Evolutionary conservation across 805 yeast genomes (phyloP), one percentile per base, ranked within the genome.

Genomic region (Zygoascus ofunaensis): DNA sequence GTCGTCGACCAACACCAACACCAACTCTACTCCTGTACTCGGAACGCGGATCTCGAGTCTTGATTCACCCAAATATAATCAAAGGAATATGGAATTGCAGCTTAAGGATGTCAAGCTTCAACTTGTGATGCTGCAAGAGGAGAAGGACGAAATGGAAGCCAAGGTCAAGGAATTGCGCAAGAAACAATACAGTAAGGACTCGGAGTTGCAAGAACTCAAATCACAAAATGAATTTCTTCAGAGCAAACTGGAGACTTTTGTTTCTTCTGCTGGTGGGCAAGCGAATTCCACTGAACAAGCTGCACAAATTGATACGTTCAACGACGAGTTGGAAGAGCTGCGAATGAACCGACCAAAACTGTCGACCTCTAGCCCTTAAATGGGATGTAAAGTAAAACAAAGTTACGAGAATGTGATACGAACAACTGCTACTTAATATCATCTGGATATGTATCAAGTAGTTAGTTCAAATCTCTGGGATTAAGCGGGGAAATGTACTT

Each of bases 81-180:
- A 48, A 18, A 59, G 83, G 38, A 87, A 82, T 51, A 83, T 74
- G 56, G 82, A 79, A 49, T 71, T 86, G 67, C 83, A 80, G 62
- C 73, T 87, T 37, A 79, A 83, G 54, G 95, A 87, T 54, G 65
- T 87, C 54, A 84, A 85, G 56, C 95, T 95, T 3, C 94, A 86
- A 59, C 68, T 87, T 51, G 82, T 74, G 55, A 82, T 87, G 45
- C 73, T 82, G 51, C 79, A 79, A 55, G 90, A 86, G 63, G 96
- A 87, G 63, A 73, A 94, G 51, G 92, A 87, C 57, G 82, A 80
- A 54, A 67, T 84, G 60, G 57, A 66, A 20, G 52, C 55, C 14
- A 50, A 47, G 34, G 48, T 57, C 18, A 42, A 50, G 42, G 54
- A 51, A 35, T 51, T 62, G 21, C 60, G 61, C 48, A 63, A 61